Evolutionary conservation across 345 rosid species (phyloP), one percentile per base, ranked within the genome.

Genomic region (Heritiera littoralis): DNA sequence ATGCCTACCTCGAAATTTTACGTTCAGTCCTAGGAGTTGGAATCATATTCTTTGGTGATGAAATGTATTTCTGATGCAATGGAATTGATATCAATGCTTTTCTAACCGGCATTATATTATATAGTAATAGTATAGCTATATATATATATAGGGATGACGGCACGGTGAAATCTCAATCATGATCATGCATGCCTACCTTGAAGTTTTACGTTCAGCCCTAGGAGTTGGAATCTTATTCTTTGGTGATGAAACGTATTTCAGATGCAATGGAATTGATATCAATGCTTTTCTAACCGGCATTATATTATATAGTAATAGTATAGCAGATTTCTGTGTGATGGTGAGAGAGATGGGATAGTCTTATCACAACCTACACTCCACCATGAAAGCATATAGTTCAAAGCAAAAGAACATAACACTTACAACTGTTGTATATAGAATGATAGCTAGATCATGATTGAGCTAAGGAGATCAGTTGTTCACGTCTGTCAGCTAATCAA

Each of bases 191-290:
- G 43, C 76, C 76, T 59, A 78, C 17, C 14, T 69, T 55, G 2
- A 46, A 46, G 74, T 69, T 71, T 30, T 49, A 69, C 45, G 64
- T 49, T 72, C 70, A 35, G 15, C 68, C 75, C 51, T 61, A 32
- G 64, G 7, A 78, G 67, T 56, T 78, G 76, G 77, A 72, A 79
- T 79, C 81, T 32, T 59, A 79, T 79, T 79, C 79, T 46, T 48
- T 17, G 64, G 64, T 5, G 60, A 63, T 45, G 45, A 49, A 51
- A 23, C 63, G 45, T 30, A 60, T 1, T 30, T 30, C 58, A 75
- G 56, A 75, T 61, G 56, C 69, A 71, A 51, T 30, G 60, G 32
- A 30, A 72, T 52, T 32, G 52, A 49, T 48, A 71, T 30, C 60
- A 71, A 1, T 71, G 43, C 75, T 51, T 51, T 23, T 12, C 15